phyloP scores from a whole-genome alignment of 306 rosid genomes.

The Acmispon strigosus region DNA sequence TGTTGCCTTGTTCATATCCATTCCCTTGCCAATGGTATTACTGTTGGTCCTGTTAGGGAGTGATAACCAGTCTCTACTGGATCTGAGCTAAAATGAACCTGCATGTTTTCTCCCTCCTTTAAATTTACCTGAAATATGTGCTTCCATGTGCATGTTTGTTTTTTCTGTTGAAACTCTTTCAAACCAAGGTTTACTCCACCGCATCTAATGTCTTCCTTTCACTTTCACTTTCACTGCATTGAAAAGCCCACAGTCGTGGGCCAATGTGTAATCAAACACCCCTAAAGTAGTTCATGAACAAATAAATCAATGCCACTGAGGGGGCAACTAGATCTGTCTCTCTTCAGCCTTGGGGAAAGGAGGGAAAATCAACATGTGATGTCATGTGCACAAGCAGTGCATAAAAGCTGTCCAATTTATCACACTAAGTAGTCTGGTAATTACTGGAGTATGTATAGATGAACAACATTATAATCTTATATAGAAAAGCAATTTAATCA shows the following conservation, averaged over 20 bases:
- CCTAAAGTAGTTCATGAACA: background rate
- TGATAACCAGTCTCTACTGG: background rate
- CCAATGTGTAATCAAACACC: background rate
- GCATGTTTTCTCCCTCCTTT: background rate
- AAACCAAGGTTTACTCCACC: no score
- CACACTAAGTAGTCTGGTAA: background rate
- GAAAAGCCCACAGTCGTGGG: no score
- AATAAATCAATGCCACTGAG: background rate
- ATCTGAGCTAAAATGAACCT: background rate
- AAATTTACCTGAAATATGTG: background rate
- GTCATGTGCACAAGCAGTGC: background rate
- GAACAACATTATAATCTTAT: background rate
- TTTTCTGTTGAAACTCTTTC: no score
- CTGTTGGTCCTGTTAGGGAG: no score
- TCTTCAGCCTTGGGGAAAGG: background rate
- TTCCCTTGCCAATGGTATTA: no score
- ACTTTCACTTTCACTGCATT: no score
- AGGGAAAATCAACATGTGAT: background rate
- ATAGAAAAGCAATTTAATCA: background rate
- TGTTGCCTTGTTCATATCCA: no score
- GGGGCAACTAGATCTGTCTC: background rate
- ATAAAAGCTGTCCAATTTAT: background rate
- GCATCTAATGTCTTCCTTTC: no score
- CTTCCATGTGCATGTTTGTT: no score
- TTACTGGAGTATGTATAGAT: background rate